phyloP scores from a whole-genome alignment of 2,329 filamentous ascomycete species.

The Penicillium concentricum region DNA sequence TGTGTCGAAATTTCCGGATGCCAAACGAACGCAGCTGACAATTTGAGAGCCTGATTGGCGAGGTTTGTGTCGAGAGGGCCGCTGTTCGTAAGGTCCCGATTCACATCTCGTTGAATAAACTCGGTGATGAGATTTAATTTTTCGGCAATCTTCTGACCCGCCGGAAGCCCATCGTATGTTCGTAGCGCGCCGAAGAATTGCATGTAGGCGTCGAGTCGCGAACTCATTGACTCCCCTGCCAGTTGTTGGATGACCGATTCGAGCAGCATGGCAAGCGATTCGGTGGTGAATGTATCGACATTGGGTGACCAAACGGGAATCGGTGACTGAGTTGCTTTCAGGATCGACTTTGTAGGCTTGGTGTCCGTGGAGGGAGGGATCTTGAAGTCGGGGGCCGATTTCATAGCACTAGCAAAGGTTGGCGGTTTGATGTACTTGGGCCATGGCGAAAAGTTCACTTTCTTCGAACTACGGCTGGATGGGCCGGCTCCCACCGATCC shows the following conservation, averaged over 20 bases:
- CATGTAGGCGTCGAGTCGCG: conserved; percentile 81
- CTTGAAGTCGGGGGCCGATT: conserved; percentile 45
- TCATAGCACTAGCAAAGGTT: conserved; percentile 30
- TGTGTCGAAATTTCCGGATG: conserved; percentile 68
- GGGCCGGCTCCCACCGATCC: conserved; percentile 34
- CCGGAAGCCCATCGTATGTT: conserved; percentile 77
- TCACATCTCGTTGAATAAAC: conserved; percentile 81
- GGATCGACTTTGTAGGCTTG: conserved; percentile 69
- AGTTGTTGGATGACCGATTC: conserved; percentile 82
- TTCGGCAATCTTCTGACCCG: conserved; percentile 67
- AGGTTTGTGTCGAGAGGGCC: conserved; percentile 64
- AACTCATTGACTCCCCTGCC: conserved; percentile 68
- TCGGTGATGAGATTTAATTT: conserved; percentile 77
- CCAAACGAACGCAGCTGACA: conserved; percentile 75
- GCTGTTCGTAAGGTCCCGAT: conserved; percentile 58
- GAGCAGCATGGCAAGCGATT: conserved; percentile 73
- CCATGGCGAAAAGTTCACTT: conserved; percentile 63
- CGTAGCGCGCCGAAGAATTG: conserved; percentile 74
- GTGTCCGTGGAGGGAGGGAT: conserved; percentile 52
- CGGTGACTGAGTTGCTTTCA: conserved; percentile 63
- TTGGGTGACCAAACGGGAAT: conserved; percentile 43
- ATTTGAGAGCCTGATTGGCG: conserved; percentile 71
- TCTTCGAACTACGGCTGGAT: conserved; percentile 49
- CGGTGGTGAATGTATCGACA: conserved; percentile 49
- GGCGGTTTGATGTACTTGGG: conserved; percentile 55